These are phyloP conservation scores for Termitomyces sp. DNA, from an alignment of 768 basidiomycete genomes.

Conservation along the genomic window DNA sequence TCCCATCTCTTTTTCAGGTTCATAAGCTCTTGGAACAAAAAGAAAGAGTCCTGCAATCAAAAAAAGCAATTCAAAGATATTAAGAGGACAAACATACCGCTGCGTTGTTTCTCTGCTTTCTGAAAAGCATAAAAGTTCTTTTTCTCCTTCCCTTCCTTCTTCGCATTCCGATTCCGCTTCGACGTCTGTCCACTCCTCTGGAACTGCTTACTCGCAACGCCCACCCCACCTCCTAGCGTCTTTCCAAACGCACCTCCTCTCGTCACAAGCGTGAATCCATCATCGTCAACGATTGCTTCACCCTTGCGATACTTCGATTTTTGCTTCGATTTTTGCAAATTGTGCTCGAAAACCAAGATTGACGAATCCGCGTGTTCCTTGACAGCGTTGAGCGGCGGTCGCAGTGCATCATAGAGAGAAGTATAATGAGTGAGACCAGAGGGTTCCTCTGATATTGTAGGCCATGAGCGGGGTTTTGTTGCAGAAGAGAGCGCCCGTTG, in stretches of 20 bases:
- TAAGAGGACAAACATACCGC: conserved; percentile 42
- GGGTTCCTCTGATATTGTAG: conserved; percentile 46
- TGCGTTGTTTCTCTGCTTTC: conserved; percentile 81
- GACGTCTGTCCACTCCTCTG: conserved; percentile 54
- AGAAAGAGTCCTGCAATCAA: not conserved
- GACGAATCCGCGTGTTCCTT: conserved; percentile 76
- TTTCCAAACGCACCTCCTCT: conserved; percentile 87
- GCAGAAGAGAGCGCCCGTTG: conserved; percentile 53
- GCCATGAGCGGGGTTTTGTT: conserved; percentile 59
- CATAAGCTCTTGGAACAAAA: conserved; percentile 48
- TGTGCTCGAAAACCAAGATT: conserved; percentile 73
- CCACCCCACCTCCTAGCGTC: conserved; percentile 77
- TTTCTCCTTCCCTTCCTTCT: conserved; percentile 63
- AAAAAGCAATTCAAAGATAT: not conserved
- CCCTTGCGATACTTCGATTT: conserved; percentile 71
- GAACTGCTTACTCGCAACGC: conserved; percentile 56
- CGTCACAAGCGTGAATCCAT: conserved; percentile 93
- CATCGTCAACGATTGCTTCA: conserved; percentile 88
- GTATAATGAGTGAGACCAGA: conserved; percentile 70
- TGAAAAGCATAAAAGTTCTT: conserved; percentile 88
- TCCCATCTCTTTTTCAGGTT: conserved; percentile 80
- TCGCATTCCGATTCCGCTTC: conserved; percentile 35
- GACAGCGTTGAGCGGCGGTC: conserved; percentile 71
- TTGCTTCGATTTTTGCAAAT: conserved; percentile 53
- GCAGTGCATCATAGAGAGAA: conserved; percentile 53